Conservation (phyloP, 257 asterid species). For the Solanum clarkiae region DNA sequence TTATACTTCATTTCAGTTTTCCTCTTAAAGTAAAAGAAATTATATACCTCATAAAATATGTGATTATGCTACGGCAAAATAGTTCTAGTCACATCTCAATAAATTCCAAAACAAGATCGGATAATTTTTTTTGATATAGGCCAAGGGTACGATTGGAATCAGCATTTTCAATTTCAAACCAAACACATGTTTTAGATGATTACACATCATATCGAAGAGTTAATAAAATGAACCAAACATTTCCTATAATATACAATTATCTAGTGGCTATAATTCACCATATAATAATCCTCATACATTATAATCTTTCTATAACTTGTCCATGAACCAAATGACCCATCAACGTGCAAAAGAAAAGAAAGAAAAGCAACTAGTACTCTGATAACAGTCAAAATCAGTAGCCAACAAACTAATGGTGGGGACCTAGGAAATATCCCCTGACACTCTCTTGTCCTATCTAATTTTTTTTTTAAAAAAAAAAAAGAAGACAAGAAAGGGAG, state of each 20-base stretch:
- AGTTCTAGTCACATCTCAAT: not conserved
- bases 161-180: not conserved
- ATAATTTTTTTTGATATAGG: not conserved
- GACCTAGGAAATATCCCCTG: not conserved
- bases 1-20: not conserved
- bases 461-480: not conserved
- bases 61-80: not conserved
- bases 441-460: not conserved
- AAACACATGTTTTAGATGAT: not conserved
- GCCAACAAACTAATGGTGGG: not conserved
- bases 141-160: not conserved
- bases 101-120: not conserved
- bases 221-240: not conserved
- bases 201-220: not conserved
- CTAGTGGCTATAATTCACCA: not conserved
- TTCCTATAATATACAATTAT: not conserved
- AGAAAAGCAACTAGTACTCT: not conserved
- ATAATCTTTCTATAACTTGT: not conserved
- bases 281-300: not conserved
- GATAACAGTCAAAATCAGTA: not conserved
- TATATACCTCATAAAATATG: not conserved
- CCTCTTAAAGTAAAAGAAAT: not conserved
- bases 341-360: not conserved
- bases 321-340: not conserved
- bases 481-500: not conserved